phyloP scores from a whole-genome alignment of 768 basidiomycete genomes.

The Sutorius australiensis region DNA sequence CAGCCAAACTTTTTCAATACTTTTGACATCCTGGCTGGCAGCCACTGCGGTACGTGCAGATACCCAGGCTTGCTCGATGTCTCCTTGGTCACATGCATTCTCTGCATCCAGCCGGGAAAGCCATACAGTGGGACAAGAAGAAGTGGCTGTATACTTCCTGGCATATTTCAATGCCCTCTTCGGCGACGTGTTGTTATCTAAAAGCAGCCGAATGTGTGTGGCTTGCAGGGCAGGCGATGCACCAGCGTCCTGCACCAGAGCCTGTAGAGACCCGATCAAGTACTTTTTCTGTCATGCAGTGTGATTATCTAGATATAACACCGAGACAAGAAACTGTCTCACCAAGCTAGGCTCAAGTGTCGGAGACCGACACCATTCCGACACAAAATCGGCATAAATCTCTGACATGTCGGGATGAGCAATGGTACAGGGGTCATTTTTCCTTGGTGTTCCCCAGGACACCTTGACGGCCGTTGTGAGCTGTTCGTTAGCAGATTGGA shows the following conservation, averaged over 20 bases:
- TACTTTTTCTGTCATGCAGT: conserved; percentile 46
- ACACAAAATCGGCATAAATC: conserved; percentile 44
- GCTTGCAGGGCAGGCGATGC: conserved; percentile 32
- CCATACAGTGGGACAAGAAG: conserved; percentile 47
- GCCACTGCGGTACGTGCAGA: conserved; percentile 41
- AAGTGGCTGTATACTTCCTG: conserved; percentile 44
- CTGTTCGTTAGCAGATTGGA: conserved; percentile 32
- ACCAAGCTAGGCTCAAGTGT: conserved; percentile 32
- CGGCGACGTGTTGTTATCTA: conserved; percentile 22
- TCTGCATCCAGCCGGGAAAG: conserved; percentile 49
- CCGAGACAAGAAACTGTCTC: conserved; percentile 7
- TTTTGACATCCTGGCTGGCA: conserved; percentile 18
- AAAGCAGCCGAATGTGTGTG: conserved; percentile 36
- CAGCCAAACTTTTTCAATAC: conserved; percentile 44
- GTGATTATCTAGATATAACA: background rate
- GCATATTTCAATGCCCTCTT: conserved; percentile 38
- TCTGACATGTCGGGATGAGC: conserved; percentile 30
- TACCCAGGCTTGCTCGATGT: conserved; percentile 37
- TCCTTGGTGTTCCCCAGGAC: conserved; percentile 13
- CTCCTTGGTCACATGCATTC: conserved; percentile 21
- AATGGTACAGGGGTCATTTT: conserved; percentile 10
- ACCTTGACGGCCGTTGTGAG: conserved; percentile 27
- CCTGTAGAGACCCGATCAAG: conserved; percentile 44
- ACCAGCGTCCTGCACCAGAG: conserved; percentile 25
- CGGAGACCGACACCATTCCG: conserved; percentile 42